Evolutionary conservation across 2,329 filamentous ascomycete genomes (phyloP).

Genomic region (Boeremia lycopersici): DNA sequence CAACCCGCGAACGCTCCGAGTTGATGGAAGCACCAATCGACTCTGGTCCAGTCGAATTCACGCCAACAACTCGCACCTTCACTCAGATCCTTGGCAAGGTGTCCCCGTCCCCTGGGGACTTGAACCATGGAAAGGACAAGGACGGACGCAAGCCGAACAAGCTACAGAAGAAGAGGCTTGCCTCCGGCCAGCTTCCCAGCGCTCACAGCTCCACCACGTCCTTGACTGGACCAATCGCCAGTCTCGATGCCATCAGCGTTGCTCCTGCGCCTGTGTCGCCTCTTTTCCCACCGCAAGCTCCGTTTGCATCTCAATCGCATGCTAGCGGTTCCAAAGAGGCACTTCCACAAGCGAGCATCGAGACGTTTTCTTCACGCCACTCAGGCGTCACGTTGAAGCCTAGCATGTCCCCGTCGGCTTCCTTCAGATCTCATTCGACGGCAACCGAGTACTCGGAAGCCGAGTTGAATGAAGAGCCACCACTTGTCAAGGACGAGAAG

Average conservation of each 20-base stretch:
- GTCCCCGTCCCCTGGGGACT: conserved; percentile 64
- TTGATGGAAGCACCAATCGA: conserved; percentile 42
- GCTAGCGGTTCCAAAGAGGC: conserved; percentile 35
- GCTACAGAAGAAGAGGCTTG: conserved; percentile 79
- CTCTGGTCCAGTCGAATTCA: conserved; percentile 31
- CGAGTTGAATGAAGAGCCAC: conserved; percentile 71
- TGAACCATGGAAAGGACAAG: conserved; percentile 58
- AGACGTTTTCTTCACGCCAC: conserved; percentile 52
- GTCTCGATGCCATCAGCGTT: conserved; percentile 20
- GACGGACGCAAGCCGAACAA: conserved; percentile 77
- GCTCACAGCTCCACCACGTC: conserved; percentile 90
- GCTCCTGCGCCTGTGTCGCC: conserved; percentile 36
- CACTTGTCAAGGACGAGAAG: conserved; percentile 31
- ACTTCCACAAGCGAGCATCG: conserved; percentile 24
- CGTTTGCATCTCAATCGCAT: conserved; percentile 34
- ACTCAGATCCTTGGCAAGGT: conserved; percentile 46
- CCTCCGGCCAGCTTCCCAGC: conserved; percentile 79
- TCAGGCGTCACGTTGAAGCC: conserved; percentile 64
- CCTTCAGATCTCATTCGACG: conserved; percentile 72
- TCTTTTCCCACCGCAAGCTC: conserved; percentile 41
- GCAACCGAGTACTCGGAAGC: conserved; percentile 80
- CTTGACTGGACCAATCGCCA: conserved; percentile 54
- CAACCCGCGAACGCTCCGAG: conserved; percentile 41
- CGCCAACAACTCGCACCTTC: conserved; percentile 43
- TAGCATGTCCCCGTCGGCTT: conserved; percentile 75